A percentile compares a stretch with the other conserved stretches of the same genome.
These are phyloP conservation scores for Leishmania gerbilli DNA, from an alignment of 208 protist genomes.

Conservation along the genomic window DNA sequence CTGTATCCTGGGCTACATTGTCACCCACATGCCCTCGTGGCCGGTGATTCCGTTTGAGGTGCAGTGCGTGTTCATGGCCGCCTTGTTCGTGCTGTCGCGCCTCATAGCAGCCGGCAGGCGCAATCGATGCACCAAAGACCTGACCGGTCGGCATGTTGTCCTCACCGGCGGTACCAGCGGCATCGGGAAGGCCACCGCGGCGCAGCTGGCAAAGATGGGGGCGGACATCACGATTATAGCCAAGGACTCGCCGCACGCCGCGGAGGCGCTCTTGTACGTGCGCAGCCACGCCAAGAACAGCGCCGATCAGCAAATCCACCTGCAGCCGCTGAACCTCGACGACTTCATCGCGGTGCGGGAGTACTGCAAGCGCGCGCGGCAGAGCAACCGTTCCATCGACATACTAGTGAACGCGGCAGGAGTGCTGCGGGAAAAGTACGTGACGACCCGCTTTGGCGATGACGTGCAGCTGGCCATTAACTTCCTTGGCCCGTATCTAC, in stretches of 20 bases:
- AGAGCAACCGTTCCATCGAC: slow-evolving; percentile 41
- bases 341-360: slow-evolving; percentile 82
- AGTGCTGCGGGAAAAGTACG: slow-evolving; percentile 54
- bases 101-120: slow-evolving; percentile 43
- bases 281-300: slow-evolving; percentile 10
- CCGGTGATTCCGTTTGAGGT: slow-evolving; percentile 39
- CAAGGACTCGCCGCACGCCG: slow-evolving; percentile 42
- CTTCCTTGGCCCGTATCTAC: slow-evolving; percentile 71
- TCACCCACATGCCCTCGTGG: slow-evolving; percentile 33
- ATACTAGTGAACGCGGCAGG: slow-evolving; percentile 80
- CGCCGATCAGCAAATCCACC: slow-evolving; percentile 32
- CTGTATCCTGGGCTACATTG: slow-evolving; percentile 50
- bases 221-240: slow-evolving; percentile 67
- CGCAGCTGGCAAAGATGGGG: slow-evolving; percentile 67
- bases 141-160: slow-evolving; percentile 59
- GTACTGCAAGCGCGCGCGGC: slow-evolving; percentile 60
- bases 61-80: slow-evolving; percentile 47
- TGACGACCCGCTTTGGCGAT: slow-evolving; percentile 71
- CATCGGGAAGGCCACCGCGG: slow-evolving; percentile 69
- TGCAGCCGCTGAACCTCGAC: slow-evolving; percentile 63
- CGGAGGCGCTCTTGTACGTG: slow-evolving; percentile 35
- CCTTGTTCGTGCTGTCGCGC: slow-evolving; percentile 40
- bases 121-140: slow-evolving; percentile 43
- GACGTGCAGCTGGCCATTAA: slow-evolving; percentile 81
- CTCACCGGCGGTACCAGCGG: slow-evolving; percentile 80